phyloP scores from a whole-genome alignment of 306 rosid species.

The Gleditsia sinensis region DNA sequence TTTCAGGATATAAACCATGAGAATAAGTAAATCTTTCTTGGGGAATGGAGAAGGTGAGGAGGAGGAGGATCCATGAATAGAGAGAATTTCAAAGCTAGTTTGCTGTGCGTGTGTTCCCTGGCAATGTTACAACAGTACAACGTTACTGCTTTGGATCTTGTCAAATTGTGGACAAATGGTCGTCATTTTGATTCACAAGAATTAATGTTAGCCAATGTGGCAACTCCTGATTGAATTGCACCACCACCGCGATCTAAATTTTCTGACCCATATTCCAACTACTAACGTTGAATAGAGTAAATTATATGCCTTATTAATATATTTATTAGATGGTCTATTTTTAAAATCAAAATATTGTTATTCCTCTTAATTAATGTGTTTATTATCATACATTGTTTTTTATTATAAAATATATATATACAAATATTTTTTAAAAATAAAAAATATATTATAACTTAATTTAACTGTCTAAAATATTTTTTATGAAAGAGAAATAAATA shows the following conservation, averaged over 20 bases:
- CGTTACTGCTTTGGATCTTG: not conserved
- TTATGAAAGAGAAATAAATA: too few species aligned
- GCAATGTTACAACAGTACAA: not conserved
- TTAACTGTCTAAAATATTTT: too few species aligned
- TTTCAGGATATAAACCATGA: not conserved
- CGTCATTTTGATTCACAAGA: not conserved
- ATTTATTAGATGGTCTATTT: too few species aligned
- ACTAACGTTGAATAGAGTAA: too few species aligned
- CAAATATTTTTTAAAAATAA: too few species aligned
- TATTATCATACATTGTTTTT: too few species aligned
- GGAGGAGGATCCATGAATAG: not conserved
- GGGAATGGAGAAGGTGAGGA: not conserved
- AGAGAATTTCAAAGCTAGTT: not conserved
- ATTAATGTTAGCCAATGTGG: not conserved
- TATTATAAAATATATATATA: too few species aligned
- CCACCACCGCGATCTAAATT: not conserved
- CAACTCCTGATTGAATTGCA: not conserved
- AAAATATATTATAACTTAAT: too few species aligned
- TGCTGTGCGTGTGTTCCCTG: conserved; percentile 35
- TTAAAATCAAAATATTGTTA: too few species aligned
- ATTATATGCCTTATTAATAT: too few species aligned
- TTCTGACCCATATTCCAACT: not conserved
- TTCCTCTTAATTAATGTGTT: too few species aligned
- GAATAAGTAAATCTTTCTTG: not conserved
- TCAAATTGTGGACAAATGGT: not conserved